These are phyloP conservation scores for Thalassiosira hispida DNA, from an alignment of 352 stramenopile genomes.

Conservation along the genomic window DNA sequence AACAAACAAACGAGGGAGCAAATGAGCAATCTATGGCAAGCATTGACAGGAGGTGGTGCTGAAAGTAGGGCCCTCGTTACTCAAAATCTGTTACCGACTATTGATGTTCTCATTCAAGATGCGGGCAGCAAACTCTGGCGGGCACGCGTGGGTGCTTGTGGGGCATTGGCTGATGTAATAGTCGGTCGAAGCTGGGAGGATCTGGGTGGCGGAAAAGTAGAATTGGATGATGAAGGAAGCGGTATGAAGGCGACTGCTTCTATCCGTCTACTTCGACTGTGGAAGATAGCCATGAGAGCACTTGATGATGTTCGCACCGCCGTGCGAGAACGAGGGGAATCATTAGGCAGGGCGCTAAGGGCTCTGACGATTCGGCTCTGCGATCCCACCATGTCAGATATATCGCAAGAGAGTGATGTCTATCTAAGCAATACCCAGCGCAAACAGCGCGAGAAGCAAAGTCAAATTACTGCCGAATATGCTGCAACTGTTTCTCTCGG, in stretches of 20 bases:
- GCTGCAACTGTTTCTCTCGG: constrained; percentile 69
- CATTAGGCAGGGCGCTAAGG: constrained; percentile 66
- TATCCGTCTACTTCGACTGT: constrained; percentile 72
- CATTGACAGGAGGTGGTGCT: constrained; percentile 78
- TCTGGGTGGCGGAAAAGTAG: constrained; percentile 71
- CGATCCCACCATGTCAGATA: constrained; percentile 38
- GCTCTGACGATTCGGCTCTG: constrained; percentile 74
- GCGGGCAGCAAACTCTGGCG: constrained; percentile 77
- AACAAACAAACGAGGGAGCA: constrained; percentile 83
- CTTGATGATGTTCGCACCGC: constrained; percentile 65
- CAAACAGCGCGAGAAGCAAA: constrained; percentile 37
- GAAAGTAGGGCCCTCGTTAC: constrained; percentile 69
- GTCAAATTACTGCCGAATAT: constrained; percentile 44
- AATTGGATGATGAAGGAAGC: constrained; percentile 73
- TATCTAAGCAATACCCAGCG: constrained; percentile 38
- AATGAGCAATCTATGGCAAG: constrained; percentile 79
- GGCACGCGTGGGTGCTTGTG: constrained; percentile 67
- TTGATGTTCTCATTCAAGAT: constrained; percentile 79
- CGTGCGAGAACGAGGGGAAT: constrained; percentile 74
- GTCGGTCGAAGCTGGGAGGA: constrained; percentile 78
- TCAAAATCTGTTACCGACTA: constrained; percentile 69
- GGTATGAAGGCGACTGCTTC: constrained; percentile 44
- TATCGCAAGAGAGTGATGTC: constrained; percentile 21
- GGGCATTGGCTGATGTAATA: constrained; percentile 79
- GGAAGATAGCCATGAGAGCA: constrained; percentile 68